phyloP scores from a whole-genome alignment of 2,329 filamentous ascomycete genomes.

The Fusarium kyushuense region DNA sequence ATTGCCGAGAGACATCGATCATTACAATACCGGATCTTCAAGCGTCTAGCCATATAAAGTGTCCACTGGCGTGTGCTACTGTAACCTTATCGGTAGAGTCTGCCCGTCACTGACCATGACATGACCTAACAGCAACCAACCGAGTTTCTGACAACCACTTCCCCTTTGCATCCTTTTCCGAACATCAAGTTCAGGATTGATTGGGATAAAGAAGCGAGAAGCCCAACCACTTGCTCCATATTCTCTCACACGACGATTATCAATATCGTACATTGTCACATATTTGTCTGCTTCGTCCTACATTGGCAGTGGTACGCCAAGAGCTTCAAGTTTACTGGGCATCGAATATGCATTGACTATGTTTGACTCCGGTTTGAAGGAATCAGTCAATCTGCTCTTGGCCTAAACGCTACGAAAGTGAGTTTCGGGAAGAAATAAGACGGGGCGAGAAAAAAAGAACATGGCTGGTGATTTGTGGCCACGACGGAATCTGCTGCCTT shows the following conservation, averaged over 20 bases:
- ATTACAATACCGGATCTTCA: constrained; percentile 20
- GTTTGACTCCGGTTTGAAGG: not conserved
- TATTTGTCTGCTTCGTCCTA: constrained; percentile 33
- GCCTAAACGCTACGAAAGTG: not conserved
- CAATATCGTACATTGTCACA: constrained; percentile 27
- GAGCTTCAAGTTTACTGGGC: constrained; percentile 33
- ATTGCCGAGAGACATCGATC: constrained; percentile 4
- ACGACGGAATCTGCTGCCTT: constrained; percentile 23
- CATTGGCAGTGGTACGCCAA: constrained; percentile 40
- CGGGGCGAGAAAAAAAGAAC: constrained; percentile 1
- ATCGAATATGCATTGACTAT: constrained; percentile 21
- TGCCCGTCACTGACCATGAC: constrained; percentile 16
- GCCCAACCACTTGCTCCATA: constrained; percentile 24
- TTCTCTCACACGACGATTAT: constrained; percentile 8
- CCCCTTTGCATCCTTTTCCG: constrained; percentile 11
- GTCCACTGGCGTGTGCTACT: constrained; percentile 25
- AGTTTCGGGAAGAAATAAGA: constrained; percentile 1
- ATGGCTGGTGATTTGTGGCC: constrained; percentile 20
- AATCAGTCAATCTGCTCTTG: constrained; percentile 2
- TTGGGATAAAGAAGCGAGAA: constrained; percentile 37
- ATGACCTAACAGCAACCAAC: constrained; percentile 21
- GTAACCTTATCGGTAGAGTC: constrained; percentile 35
- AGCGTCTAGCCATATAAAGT: constrained; percentile 17
- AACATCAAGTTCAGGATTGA: constrained; percentile 11
- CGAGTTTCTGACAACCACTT: constrained; percentile 23